Percentiles rank a stretch among this genome's conserved stretches.
Evolutionary conservation across 441 rosid genomes (phyloP).

Genomic region (Syzygium malaccense): DNA sequence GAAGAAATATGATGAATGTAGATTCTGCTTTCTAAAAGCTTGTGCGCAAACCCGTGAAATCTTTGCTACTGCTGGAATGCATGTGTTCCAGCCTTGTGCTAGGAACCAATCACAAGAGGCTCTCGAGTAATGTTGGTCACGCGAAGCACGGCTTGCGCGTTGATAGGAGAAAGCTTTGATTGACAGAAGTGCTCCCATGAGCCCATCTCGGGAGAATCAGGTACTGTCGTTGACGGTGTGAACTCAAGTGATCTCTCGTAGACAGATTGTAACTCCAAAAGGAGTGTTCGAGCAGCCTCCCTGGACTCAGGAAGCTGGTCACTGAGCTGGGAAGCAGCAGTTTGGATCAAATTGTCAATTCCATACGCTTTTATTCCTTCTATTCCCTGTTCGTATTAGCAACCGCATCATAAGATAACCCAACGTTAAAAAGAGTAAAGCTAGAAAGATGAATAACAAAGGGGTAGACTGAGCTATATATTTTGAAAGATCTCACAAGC

Average conservation of each 20-base stretch:
- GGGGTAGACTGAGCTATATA: not conserved
- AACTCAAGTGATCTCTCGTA: slow-evolving; percentile 42
- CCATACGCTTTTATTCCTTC: slow-evolving; percentile 83
- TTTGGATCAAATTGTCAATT: slow-evolving; percentile 66
- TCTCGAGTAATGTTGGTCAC: slow-evolving; percentile 1
- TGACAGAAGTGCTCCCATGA: slow-evolving; percentile 7
- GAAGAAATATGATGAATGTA: not conserved
- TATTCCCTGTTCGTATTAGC: slow-evolving; percentile 43
- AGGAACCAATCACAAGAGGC: not conserved
- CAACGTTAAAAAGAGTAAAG: not conserved
- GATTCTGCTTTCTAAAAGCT: slow-evolving; percentile 16
- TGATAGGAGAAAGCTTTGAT: not conserved
- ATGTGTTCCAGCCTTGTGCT: not conserved
- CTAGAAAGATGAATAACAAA: not conserved
- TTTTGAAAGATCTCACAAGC: not conserved
- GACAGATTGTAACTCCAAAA: slow-evolving; percentile 67
- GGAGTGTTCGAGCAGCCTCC: slow-evolving; percentile 89
- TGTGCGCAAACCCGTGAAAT: not conserved
- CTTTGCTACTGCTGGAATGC: not conserved
- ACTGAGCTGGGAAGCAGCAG: slow-evolving; percentile 81
- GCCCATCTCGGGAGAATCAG: slow-evolving; percentile 31
- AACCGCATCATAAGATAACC: not conserved
- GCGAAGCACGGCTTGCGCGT: not conserved
- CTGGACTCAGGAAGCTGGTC: slow-evolving; percentile 94
- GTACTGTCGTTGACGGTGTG: slow-evolving; percentile 18